Evolutionary conservation across 2,329 filamentous ascomycete genomes (phyloP), one percentile per base, ranked within the genome.

Genomic region (Ciborinia camelliae): DNA sequence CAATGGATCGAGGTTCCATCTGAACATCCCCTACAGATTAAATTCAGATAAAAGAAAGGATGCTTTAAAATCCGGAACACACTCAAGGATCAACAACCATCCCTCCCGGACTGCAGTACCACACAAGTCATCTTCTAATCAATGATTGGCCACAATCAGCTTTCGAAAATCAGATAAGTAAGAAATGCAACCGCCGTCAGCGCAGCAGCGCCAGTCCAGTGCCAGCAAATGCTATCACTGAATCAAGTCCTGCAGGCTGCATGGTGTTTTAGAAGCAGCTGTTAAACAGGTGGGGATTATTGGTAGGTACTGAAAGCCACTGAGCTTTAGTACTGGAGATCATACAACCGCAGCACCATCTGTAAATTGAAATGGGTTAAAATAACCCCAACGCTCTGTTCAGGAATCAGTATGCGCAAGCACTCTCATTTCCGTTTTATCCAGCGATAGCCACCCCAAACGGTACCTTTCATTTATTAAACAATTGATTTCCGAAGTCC

Each of bases 141-240:
- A n/a, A n/a, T n/a, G 28, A 51, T 51, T 51, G 48, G 48, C 28
- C 28, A 32, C 28, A 8, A 51, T 20, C 8, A 10, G 9, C 48
- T 18, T 28, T 18, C 18, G 15, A 51, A 48, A 51, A 51, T 51
- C 48, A 51, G 52, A 39, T 30, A 47, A 35, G 30, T 37, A 30
- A 60, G 43, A 26, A 23, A 47, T 60, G 2, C 57, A 50, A 48
- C 57, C 57, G 57, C 57, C 57, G 57, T 60, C 39, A 48, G 57
- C 57, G 57, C 57, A 32, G 28, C 45, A 51, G 48, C 48, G 48
- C 15, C 43, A 47, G n/a, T 47, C 48, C 48, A 51, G 18, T 51
- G 48, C 48, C 48, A 51, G 48, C 28, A 51, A 51, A 51, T 51
- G 28, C 28, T 51, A 51, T 43, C 41, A 43, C 6, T 37, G 35